A percentile compares a stretch with the other conserved stretches of the same genome.
Evolutionary conservation across 2,329 filamentous ascomycete genomes (phyloP).

Genomic region (Immersiporthe knoxdaviesiana): DNA sequence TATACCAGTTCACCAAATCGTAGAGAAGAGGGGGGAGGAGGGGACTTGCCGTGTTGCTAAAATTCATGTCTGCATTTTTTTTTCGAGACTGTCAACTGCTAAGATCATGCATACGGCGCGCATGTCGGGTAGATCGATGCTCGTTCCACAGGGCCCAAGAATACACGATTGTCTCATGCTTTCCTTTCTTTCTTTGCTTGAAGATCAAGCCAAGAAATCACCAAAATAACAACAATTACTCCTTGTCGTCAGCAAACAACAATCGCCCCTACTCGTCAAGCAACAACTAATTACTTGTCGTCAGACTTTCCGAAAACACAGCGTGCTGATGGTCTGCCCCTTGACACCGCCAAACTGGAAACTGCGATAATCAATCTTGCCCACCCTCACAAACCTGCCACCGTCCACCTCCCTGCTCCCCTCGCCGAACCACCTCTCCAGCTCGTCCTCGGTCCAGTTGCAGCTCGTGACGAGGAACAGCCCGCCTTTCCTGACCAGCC

Average conservation of each 20-base stretch:
- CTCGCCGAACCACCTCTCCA: conserved; percentile 73
- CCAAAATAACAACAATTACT: too few relatives aligned
- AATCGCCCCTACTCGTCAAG: too few relatives aligned
- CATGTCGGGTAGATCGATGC: neutral
- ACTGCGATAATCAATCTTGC: conserved; percentile 76
- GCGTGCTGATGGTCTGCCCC: conserved; percentile 84
- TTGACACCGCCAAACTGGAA: conserved; percentile 90
- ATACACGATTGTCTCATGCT: neutral
- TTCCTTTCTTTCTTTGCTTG: neutral
- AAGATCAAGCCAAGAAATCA: too few relatives aligned
- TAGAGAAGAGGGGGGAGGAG: conserved; percentile 21
- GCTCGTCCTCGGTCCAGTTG: conserved; percentile 94
- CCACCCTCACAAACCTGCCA: conserved; percentile 61
- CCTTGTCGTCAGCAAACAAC: too few relatives aligned
- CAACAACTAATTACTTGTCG: neutral
- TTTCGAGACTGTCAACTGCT: conserved; percentile 3
- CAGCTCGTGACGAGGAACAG: conserved; percentile 89
- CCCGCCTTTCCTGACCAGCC: conserved; percentile 70
- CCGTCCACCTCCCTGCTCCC: conserved; percentile 33
- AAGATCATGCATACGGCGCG: neutral
- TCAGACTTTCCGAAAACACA: conserved; percentile 68
- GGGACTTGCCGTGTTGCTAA: conserved; percentile 25
- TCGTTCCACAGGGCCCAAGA: neutral
- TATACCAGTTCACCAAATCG: conserved; percentile 25
- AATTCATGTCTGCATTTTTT: conserved; percentile 19